Base-by-base conservation (phyloP, 1,139 yeast species). In the Sugiyamaella neomexicana region DNA sequence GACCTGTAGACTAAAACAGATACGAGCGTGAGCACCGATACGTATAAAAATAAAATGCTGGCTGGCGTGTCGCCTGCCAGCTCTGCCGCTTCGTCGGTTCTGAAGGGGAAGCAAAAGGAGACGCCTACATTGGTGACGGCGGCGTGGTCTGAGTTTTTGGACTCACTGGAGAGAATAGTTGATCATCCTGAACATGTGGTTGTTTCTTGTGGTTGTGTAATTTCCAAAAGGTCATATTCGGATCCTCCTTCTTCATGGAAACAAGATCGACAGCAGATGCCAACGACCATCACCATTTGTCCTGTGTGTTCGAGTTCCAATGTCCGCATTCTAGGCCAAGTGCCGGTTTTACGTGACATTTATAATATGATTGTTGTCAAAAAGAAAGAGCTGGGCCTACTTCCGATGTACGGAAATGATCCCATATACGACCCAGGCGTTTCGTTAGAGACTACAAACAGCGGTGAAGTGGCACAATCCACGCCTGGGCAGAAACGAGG, bases 131-230 rank as follows among this genome's bases (percentile, higher is more conserved):
- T 13, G 17, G 20, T 23, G 6, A 20, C 32, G 40, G 60, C 58
- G 25, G 68, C 65, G 29, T 68, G 71, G 71, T 55, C 64, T 32
- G 61, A 58, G 25, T 68, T 68, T 50, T 59, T 68, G 48, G 64
- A 59, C 52, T 57, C 65, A 5, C 54, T 68, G 25, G 66, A 68
- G 44, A 29, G 31, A 23, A 32, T 47, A 47, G 53, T 39, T 62
- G 53, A 58, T 43, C 44, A 62, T 54, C 53, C 71, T 10, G 89
- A 85, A 68, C 78, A 82, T 5, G 74, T 82, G 1, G 77, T 83
- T 17, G 70, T 86, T 16, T 70, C 83, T 0, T 88, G 95, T 70
- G 93, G 95, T 0, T 87, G 95, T 68, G 68, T 86, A 9, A 75
- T 84, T 0, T 83, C 91, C 0, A 86, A 84, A 60, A 20, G 5